Evolutionary conservation across 2,329 filamentous ascomycete species (phyloP).

Genomic region (Macrophomina pseudophaseolina): DNA sequence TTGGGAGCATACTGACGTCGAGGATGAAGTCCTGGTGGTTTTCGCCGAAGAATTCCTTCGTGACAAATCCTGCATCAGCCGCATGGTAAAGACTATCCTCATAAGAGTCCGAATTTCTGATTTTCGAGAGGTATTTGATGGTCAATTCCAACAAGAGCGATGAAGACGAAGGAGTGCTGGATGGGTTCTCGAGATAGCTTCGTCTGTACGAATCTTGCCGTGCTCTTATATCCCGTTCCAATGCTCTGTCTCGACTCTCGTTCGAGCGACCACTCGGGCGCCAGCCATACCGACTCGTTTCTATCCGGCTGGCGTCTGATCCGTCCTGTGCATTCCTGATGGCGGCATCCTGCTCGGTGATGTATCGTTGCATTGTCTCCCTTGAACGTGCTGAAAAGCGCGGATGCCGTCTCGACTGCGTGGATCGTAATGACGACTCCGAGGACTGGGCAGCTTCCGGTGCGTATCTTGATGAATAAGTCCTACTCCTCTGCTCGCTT

Average conservation of each 20-base stretch:
- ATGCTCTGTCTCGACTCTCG: slow-evolving; percentile 21
- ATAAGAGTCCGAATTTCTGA: slow-evolving; percentile 59
- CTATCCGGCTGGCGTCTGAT: slow-evolving; percentile 27
- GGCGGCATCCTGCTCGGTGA: slow-evolving; percentile 45
- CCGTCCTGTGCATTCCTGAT: slow-evolving; percentile 30
- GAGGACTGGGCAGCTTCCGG: slow-evolving; percentile 34
- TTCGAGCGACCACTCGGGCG: slow-evolving; percentile 11
- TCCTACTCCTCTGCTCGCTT: slow-evolving; percentile 35
- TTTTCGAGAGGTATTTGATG: slow-evolving; percentile 65
- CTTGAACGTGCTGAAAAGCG: slow-evolving; percentile 45
- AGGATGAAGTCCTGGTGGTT: slow-evolving; percentile 64
- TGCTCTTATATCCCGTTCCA: slow-evolving; percentile 31
- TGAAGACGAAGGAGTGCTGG: slow-evolving; percentile 32
- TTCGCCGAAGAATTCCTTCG: slow-evolving; percentile 58
- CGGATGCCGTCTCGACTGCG: slow-evolving; percentile 47
- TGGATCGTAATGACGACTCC: slow-evolving; percentile 45
- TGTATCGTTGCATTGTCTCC: slow-evolving; percentile 47
- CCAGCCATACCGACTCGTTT: slow-evolving; percentile 25
- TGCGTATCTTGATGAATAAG: slow-evolving; percentile 35
- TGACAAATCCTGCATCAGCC: slow-evolving; percentile 58
- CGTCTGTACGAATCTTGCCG: slow-evolving; percentile 37
- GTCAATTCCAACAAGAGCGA: slow-evolving; percentile 59
- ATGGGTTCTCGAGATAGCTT: slow-evolving; percentile 36
- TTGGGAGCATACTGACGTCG: slow-evolving; percentile 57
- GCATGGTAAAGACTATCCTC: slow-evolving; percentile 61